phyloP scores from a whole-genome alignment of 2,329 filamentous ascomycete species.

The Ceratocystis huliohia region DNA sequence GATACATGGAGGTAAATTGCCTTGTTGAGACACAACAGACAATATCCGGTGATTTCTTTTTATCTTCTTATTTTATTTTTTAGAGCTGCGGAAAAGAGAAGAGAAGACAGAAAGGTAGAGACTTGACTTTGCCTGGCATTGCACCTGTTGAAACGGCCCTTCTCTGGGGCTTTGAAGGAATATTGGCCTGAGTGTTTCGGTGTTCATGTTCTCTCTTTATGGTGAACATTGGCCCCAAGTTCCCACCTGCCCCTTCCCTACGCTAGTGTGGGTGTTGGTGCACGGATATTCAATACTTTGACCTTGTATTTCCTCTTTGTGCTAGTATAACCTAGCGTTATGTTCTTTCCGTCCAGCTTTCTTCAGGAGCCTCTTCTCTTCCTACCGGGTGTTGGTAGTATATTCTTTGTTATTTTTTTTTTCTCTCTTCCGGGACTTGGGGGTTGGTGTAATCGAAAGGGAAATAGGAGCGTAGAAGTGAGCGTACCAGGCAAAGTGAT shows the following conservation, averaged over 20 bases:
- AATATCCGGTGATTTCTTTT: background rate
- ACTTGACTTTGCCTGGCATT: background rate
- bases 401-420: background rate
- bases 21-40: background rate
- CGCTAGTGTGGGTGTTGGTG: background rate
- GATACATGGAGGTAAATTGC: background rate
- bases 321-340: background rate
- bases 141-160: constrained; percentile 8
- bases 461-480: background rate
- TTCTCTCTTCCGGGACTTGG: background rate
- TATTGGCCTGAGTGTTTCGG: constrained; percentile 6
- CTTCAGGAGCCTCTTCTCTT: constrained; percentile 2
- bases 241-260: background rate
- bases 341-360: background rate
- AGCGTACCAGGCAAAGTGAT: background rate
- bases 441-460: background rate
- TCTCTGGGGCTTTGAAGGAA: constrained; percentile 8
- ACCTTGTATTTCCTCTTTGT: background rate
- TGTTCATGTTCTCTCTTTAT: constrained; percentile 1
- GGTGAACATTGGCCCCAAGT: background rate
- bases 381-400: background rate
- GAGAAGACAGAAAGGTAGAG: background rate
- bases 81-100: background rate
- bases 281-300: background rate
- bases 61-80: too few relatives aligned